Evolutionary conservation across 768 basidiomycete species (phyloP), one percentile per base, ranked within the genome.

Genomic region (Tylopilus sp.): DNA sequence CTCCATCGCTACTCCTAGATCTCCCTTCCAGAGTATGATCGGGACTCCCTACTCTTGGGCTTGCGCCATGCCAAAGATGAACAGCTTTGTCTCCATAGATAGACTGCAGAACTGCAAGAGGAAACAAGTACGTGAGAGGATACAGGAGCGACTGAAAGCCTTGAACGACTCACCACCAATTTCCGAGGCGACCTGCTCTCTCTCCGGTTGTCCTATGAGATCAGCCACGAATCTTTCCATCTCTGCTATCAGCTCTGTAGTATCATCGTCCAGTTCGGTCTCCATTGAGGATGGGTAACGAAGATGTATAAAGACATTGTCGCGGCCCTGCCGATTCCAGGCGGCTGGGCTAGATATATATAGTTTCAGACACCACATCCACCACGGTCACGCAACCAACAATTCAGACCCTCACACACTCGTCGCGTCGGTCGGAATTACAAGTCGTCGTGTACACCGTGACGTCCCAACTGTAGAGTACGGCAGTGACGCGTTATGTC

Each of bases 81-180:
- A 91, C 73, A 13, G 83, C 75, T 38, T 79, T 71, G 9, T 85
- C 81, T 38, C 88, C 89, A 60, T 91, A 92, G 59, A 92, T 92
- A 22, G 88, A 88, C 64, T 82, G 85, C n/a, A 92, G 71, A 15
- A 87, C 90, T 69, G 41, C 15, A 61, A 54, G 40, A 26, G 42
- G 40, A 47, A 38, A 40, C 26, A 11, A 35, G 20, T 47, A 57
- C 46, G 20, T 47, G 48, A 50, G 25, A 39, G 15, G 31, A 15
- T 21, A 48, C 18, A 9, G 22, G 25, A 11, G 12, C 33, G 11
- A 26, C 13, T 47, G 46, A 33, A 51, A 35, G 15, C 20, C 44
- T 56, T 40, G 35, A 26, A 44, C 20, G 17, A 73, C 53, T 50
- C 51, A 64, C 78, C 78, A 53, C 69, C 72, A 13, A 80, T 71